Evolutionary conservation across 2,329 filamentous ascomycete genomes (phyloP).

Genomic region (Penicillium psychrosexuale): DNA sequence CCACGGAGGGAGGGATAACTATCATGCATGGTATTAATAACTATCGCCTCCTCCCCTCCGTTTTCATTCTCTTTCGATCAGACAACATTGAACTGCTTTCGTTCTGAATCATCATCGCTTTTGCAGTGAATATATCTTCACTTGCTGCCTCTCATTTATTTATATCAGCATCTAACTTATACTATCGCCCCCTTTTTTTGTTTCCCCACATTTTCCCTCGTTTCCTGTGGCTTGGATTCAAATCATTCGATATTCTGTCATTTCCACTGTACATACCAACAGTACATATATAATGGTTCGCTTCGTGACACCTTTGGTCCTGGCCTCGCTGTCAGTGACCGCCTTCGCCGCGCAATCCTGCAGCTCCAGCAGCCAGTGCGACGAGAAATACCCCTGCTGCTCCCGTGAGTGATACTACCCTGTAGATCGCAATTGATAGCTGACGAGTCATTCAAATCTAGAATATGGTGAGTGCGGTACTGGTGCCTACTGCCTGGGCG

Average conservation of each 20-base stretch:
- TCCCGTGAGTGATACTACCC: slow-evolving; percentile 61
- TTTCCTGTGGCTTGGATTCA: slow-evolving; percentile 9
- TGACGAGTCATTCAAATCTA: slow-evolving; percentile 38
- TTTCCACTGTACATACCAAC: slow-evolving; percentile 14
- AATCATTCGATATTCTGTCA: slow-evolving; percentile 21
- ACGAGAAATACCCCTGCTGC: slow-evolving; percentile 67
- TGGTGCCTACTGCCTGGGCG: slow-evolving; percentile 91
- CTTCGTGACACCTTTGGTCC: slow-evolving; percentile 30
- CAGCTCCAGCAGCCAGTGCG: slow-evolving; percentile 56
- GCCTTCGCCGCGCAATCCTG: slow-evolving; percentile 36
- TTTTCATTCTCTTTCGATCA: not conserved
- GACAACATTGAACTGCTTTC: not conserved
- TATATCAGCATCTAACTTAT: not conserved
- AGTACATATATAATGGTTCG: slow-evolving; percentile 35
- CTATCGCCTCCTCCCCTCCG: slow-evolving; percentile 5
- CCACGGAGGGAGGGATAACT: not conserved
- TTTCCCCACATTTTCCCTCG: slow-evolving; percentile 1
- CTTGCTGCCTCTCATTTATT: slow-evolving; percentile 9
- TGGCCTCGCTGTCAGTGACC: slow-evolving; percentile 35
- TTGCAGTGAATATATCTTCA: slow-evolving; percentile 7
- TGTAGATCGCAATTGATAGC: not conserved
- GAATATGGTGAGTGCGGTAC: slow-evolving; percentile 92
- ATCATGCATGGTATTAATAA: slow-evolving; percentile 1
- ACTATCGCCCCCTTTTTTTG: not conserved
- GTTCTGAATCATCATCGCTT: not conserved